A percentile compares a stretch with the other conserved stretches of the same genome.
Evolutionary conservation across 2,329 filamentous ascomycete species (phyloP).

Genomic region (Nigrospora sphaerica): DNA sequence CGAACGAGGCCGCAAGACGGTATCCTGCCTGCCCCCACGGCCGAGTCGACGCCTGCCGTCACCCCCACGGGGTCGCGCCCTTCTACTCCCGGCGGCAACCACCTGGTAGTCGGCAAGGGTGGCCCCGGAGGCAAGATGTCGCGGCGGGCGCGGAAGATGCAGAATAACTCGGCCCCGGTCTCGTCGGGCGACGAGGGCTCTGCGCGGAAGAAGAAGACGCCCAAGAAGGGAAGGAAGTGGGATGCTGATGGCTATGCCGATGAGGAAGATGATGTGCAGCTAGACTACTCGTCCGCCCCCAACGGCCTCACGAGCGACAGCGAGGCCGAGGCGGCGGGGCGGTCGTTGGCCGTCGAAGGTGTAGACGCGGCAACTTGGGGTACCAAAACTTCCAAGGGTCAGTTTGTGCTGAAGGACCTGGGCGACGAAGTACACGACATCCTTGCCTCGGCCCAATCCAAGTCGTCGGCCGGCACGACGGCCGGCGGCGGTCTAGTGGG

Average conservation of each 20-base stretch:
- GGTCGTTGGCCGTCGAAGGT: constrained; percentile 58
- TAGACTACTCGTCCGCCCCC: constrained; percentile 77
- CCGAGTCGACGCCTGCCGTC: constrained; percentile 61
- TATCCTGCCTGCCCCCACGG: constrained; percentile 36
- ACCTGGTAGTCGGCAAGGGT: constrained; percentile 66
- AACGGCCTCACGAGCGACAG: constrained; percentile 45
- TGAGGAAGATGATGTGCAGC: constrained; percentile 69
- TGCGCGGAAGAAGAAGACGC: constrained; percentile 53
- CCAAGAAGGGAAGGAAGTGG: constrained; percentile 88
- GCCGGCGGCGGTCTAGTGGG: constrained; percentile 62
- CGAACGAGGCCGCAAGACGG: constrained; percentile 27
- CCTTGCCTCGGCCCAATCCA: constrained; percentile 69
- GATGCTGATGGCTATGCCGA: constrained; percentile 81
- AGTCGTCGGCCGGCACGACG: constrained; percentile 36
- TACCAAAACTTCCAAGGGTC: constrained; percentile 73
- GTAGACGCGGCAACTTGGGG: constrained; percentile 81
- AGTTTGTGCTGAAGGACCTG: constrained; percentile 89
- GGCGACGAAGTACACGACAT: constrained; percentile 92
- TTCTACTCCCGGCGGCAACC: constrained; percentile 59
- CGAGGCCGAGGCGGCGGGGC: constrained; percentile 39
- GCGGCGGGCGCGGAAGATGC: constrained; percentile 64
- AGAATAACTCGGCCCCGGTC: constrained; percentile 53
- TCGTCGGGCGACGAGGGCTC: constrained; percentile 81
- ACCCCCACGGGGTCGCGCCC: constrained; percentile 76
- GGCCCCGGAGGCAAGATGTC: constrained; percentile 73